Evolutionary conservation across 2,329 filamentous ascomycete species (phyloP).

Genomic region (Endoconidiophora laricicola): DNA sequence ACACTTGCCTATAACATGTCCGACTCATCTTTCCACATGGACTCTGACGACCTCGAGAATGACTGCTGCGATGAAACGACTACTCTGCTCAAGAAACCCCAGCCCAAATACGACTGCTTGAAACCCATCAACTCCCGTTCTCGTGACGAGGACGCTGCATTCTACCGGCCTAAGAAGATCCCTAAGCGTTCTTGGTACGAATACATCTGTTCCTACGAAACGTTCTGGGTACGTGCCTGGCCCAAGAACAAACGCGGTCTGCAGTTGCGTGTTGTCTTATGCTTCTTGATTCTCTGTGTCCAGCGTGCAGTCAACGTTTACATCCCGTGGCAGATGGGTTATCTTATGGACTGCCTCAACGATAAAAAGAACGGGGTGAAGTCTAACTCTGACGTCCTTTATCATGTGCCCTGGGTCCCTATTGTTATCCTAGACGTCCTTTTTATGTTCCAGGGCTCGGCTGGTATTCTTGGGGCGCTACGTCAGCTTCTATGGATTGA

Average conservation of each 20-base stretch:
- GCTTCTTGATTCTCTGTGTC: conserved; percentile 61
- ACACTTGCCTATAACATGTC: conserved; percentile 1
- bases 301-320: conserved; percentile 76
- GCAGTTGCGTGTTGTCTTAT: conserved; percentile 64
- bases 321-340: conserved; percentile 67
- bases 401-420: conserved; percentile 45
- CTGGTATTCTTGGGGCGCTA: conserved; percentile 69
- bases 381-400: conserved; percentile 14
- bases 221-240: conserved; percentile 97
- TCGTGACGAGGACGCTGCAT: conserved; percentile 52
- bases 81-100: conserved; percentile 33
- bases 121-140: conserved; percentile 18
- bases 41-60: conserved; percentile 23
- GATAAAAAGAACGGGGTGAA: conserved; percentile 27
- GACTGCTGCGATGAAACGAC: conserved; percentile 36
- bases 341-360: conserved; percentile 60
- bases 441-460: conserved; percentile 58
- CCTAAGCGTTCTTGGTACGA: conserved; percentile 91
- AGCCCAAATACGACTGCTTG: conserved; percentile 2
- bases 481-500: conserved; percentile 87
- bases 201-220: conserved; percentile 76
- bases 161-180: conserved; percentile 74
- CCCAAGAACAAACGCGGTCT: conserved; percentile 60
- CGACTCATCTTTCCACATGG: conserved; percentile 10
- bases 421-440: conserved; percentile 29